Conservation (phyloP, 352 stramenopile genomes). For the Globisporangium polare region DNA sequence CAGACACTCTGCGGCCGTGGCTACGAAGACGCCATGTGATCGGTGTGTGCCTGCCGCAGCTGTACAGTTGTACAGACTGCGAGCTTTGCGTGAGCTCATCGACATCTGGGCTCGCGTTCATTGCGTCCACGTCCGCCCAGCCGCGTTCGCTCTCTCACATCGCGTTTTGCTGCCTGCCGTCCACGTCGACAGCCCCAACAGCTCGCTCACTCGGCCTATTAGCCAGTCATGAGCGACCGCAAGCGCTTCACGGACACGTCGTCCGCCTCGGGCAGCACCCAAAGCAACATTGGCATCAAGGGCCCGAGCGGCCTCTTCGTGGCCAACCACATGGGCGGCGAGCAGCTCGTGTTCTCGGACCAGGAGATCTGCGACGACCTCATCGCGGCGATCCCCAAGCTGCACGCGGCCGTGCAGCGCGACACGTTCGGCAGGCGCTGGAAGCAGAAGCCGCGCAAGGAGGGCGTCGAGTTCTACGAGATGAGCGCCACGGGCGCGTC, state of each 20-base stretch:
- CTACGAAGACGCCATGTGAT: too few relatives aligned
- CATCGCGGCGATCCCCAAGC: constrained; percentile 53
- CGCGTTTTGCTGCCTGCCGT: neutral
- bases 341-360: constrained; percentile 41
- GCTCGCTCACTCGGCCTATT: neutral
- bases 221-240: constrained; percentile 1
- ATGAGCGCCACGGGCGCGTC: constrained; percentile 26
- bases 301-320: constrained; percentile 9
- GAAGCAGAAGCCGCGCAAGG: constrained; percentile 31
- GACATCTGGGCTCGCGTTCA: neutral
- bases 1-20: too few relatives aligned
- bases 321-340: neutral
- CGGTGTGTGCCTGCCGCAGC: neutral
- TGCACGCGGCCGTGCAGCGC: constrained; percentile 33
- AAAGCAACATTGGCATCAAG: neutral
- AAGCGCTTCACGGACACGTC: neutral
- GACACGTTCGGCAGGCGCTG: constrained; percentile 31
- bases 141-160: neutral
- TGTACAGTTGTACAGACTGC: neutral
- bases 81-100: too few relatives aligned
- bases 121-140: too few relatives aligned
- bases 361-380: constrained; percentile 59
- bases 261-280: too few relatives aligned
- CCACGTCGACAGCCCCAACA: neutral
- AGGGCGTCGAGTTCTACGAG: constrained; percentile 41